phyloP scores from a whole-genome alignment of 2,329 filamentous ascomycete genomes.

The Penicillium sp. region DNA sequence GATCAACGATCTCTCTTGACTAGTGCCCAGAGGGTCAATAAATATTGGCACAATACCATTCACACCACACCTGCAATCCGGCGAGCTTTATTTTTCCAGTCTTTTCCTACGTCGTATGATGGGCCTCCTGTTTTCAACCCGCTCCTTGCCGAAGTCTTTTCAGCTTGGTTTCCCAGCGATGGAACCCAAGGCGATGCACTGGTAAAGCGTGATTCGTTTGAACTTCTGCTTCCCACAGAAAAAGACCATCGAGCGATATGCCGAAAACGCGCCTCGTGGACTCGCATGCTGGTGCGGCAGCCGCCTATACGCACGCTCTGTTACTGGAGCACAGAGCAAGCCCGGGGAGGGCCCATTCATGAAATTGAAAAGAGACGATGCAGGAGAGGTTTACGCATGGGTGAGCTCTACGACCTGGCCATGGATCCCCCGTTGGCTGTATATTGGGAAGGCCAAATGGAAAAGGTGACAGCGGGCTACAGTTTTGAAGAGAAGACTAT shows the following conservation, averaged over 20 bases:
- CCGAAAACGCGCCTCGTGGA: background rate
- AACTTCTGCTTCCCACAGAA: background rate
- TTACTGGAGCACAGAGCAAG: background rate
- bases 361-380: background rate
- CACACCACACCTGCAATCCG: background rate
- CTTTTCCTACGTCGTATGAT: background rate
- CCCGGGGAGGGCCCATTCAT: background rate
- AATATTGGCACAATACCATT: constrained; percentile 4
- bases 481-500: background rate
- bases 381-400: constrained; percentile 5
- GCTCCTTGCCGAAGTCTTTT: background rate
- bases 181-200: background rate
- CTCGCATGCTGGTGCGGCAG: constrained; percentile 3
- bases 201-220: background rate
- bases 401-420: background rate
- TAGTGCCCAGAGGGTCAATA: constrained; percentile 6
- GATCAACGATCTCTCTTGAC: constrained; percentile 5
- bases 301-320: constrained; percentile 2
- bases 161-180: background rate
- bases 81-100: constrained; percentile 1
- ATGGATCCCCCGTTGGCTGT: background rate
- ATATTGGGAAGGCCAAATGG: background rate
- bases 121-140: constrained; percentile 1
- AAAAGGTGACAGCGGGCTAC: background rate
- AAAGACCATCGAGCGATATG: background rate